phyloP scores from a whole-genome alignment of 306 rosid species.

The Coriaria nepalensis region DNA sequence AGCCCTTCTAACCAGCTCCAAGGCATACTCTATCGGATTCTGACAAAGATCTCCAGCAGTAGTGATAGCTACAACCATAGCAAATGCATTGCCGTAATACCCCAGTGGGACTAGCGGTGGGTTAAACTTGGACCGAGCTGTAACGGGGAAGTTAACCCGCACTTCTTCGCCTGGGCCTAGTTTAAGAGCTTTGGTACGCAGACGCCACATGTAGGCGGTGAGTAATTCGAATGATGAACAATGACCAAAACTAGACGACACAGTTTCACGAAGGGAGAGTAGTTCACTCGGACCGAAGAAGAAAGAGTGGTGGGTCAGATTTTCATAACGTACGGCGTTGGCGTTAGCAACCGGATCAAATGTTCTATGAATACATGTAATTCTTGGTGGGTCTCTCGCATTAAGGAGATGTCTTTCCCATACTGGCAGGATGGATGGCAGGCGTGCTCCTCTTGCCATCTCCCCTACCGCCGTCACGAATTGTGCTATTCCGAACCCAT shows the following conservation, averaged over 20 bases:
- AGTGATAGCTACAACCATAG: conserved; percentile 4
- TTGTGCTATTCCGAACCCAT: background rate
- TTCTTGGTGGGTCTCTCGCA: conserved; percentile 15
- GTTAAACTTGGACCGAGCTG: conserved; percentile 10
- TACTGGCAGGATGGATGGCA: conserved; percentile 16
- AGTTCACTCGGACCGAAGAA: conserved; percentile 10
- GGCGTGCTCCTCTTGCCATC: conserved; percentile 6
- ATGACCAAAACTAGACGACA: conserved; percentile 4
- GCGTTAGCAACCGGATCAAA: background rate
- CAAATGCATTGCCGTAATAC: conserved; percentile 20
- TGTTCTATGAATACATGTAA: conserved; percentile 7
- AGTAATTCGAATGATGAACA: conserved; percentile 12
- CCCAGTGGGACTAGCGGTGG: conserved; percentile 23
- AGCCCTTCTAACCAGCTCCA: conserved; percentile 16
- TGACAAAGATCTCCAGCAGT: background rate
- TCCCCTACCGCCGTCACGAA: conserved; percentile 14
- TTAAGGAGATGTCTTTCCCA: conserved; percentile 19
- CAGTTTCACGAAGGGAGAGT: background rate
- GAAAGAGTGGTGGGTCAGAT: conserved; percentile 4
- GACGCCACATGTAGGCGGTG: conserved; percentile 16
- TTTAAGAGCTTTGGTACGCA: conserved; percentile 12
- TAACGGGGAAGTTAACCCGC: conserved; percentile 1
- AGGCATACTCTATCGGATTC: conserved; percentile 12
- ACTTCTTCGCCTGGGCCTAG: background rate
- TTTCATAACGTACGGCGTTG: background rate